Evolutionary conservation across 129 eudicot species (phyloP).

Genomic region (Pulicaria dysenterica): DNA sequence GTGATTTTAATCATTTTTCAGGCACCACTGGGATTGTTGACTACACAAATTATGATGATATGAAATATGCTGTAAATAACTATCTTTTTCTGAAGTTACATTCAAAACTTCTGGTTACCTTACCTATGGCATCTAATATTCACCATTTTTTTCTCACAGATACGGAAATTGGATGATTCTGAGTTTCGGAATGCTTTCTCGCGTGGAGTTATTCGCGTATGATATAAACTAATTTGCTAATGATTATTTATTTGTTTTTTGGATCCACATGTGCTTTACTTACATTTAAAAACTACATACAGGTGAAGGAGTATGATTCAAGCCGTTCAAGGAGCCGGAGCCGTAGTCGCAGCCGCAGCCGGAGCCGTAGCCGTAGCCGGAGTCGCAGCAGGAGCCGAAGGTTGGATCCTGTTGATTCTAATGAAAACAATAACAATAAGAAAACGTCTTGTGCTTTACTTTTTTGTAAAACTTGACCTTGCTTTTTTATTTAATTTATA

Average conservation of each 20-base stretch:
- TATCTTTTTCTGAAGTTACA: conserved; percentile 8
- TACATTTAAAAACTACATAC: background rate
- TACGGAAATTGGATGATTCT: conserved; percentile 86
- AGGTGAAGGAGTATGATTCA: conserved; percentile 90
- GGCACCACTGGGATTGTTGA: conserved; percentile 95
- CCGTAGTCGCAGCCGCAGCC: conserved; percentile 57
- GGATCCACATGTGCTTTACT: background rate
- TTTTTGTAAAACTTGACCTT: background rate
- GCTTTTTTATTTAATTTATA: background rate
- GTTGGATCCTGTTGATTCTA: conserved; percentile 28
- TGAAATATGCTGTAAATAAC: conserved; percentile 85
- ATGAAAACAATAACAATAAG: background rate
- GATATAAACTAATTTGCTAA: conserved; percentile 12
- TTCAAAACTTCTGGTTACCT: background rate
- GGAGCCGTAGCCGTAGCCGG: too few species aligned
- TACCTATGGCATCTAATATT: background rate
- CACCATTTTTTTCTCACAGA: conserved; percentile 39
- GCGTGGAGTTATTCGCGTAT: conserved; percentile 74
- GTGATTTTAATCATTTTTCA: conserved; percentile 30
- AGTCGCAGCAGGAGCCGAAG: conserved; percentile 71
- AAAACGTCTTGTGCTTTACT: background rate
- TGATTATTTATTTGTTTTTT: background rate
- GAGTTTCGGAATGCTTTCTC: conserved; percentile 88
- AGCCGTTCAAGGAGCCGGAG: conserved; percentile 86
- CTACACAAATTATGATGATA: conserved; percentile 92